Base-by-base conservation (phyloP, 805 yeast species). In the Pichia sporocuriosa region DNA sequence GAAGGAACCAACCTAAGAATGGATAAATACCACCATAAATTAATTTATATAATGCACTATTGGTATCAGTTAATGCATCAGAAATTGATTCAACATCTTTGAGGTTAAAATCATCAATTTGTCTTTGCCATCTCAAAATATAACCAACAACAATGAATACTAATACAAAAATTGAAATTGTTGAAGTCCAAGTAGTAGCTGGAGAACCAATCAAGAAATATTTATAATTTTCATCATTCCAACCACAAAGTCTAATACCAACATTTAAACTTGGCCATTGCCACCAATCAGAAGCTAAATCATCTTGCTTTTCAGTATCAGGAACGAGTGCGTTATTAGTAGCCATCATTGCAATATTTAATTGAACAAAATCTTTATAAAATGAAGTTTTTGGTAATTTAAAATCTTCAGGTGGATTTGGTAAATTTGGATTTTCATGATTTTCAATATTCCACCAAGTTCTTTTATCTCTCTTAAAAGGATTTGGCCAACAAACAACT, bases 371-470 rank as follows among this genome's bases (percentile, higher is more conserved):
- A 62, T 84, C 93, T 45, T 81, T 80, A 70, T 83, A 70, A 61
- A 84, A 84, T 48, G 72, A 76, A 11, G 93, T 83, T 55, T 72
- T 80, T 55, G 95, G 94, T 53, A 84, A 63, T 58, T 70, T 70
- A 63, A 79, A 79, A 50, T 69, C 78, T 39, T 63, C 75, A 9
- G 80, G 73, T 32, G 87, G 78, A 29, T 69, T 65, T 22, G 83
- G 82, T 54, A 83, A 65, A 22, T 68, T 59, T 27, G 64, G 68
- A 59, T 84, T 84, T 45, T 62, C 64, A 59, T 84, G 87, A 52
- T 71, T 70, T 62, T 84, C 95, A 47, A 84, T 71, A 61, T 83
- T 84, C 93, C 93, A 84, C 90, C 93, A 84, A 16, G 89, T 83
- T 54, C 90, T 70, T 67, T 84, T 84, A 58, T 84, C 95, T 62